Percentiles rank a stretch among this genome's conserved stretches.
Evolutionary conservation across 1,139 yeast genomes (phyloP).

Genomic region (Saccharomyces hybrid): DNA sequence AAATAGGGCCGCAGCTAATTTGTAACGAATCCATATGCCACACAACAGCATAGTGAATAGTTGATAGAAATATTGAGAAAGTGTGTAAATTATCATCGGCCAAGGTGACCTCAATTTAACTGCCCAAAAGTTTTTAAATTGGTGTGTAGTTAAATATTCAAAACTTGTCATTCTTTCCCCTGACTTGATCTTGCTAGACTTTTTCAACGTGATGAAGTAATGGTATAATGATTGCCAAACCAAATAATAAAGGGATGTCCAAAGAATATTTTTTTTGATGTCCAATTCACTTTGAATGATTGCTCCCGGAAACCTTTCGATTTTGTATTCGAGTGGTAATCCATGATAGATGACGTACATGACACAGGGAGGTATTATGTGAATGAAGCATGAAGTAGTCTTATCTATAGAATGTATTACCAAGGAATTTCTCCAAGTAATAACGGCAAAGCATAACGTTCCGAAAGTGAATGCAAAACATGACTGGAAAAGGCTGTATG

Average conservation of each 20-base stretch:
- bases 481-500: conserved; percentile 63
- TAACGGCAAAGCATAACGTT: conserved; percentile 85
- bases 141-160: conserved; percentile 70
- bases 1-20: conserved; percentile 60
- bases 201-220: conserved; percentile 77
- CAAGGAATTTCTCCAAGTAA: conserved; percentile 91
- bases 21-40: conserved; percentile 70
- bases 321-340: conserved; percentile 49
- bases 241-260: conserved; percentile 78
- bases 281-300: conserved; percentile 51
- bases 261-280: conserved; percentile 59
- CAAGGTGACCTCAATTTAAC: conserved; percentile 80
- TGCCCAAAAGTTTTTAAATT: conserved; percentile 56
- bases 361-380: conserved; percentile 81
- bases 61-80: conserved; percentile 83
- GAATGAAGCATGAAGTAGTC: conserved; percentile 85
- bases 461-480: conserved; percentile 90
- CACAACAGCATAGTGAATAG: conserved; percentile 79
- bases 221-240: conserved; percentile 91
- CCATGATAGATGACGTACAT: conserved; percentile 84
- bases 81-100: conserved; percentile 78
- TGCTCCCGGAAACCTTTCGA: conserved; percentile 71
- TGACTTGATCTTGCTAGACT: conserved; percentile 70
- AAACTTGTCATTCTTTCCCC: conserved; percentile 80
- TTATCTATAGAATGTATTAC: conserved; percentile 89